Conservation (phyloP, 768 basidiomycete species). For the Imleria badia region DNA sequence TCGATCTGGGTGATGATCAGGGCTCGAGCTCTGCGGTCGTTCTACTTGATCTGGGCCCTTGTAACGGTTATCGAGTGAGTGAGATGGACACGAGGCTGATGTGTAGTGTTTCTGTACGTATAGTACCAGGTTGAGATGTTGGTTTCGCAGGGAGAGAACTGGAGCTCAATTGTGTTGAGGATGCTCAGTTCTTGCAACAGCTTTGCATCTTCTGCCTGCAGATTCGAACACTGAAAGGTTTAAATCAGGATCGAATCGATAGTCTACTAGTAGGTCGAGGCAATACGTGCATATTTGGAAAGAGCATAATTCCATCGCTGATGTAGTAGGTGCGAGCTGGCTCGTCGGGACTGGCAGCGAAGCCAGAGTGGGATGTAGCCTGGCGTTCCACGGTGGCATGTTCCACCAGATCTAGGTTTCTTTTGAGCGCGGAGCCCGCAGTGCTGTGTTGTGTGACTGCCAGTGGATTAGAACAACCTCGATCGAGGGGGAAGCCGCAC, state of each 20-base stretch:
- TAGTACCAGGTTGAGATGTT: no score
- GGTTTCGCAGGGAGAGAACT: constrained; percentile 93
- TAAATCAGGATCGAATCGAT: constrained; percentile 10
- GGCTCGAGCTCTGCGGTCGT: constrained; percentile 87
- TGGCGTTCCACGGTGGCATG: constrained; percentile 79
- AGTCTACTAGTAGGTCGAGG: constrained; percentile 15
- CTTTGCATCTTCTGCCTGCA: constrained; percentile 69
- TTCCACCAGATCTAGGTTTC: no score
- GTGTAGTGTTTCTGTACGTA: constrained; percentile 32
- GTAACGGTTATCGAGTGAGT: constrained; percentile 42
- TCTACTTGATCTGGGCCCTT: constrained; percentile 98
- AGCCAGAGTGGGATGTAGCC: constrained; percentile 64
- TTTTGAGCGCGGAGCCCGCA: no score
- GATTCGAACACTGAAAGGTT: constrained; percentile 61
- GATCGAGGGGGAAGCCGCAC: no score
- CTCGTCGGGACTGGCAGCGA: constrained; percentile 64
- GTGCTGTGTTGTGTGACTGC: no score
- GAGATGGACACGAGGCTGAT: constrained; percentile 24
- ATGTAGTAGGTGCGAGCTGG: constrained; percentile 76
- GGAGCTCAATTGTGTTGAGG: constrained; percentile 77
- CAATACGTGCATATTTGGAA: constrained; percentile 65
- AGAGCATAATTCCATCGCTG: constrained; percentile 78
- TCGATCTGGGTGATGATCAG: constrained; percentile 93
- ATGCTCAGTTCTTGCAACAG: constrained; percentile 74
- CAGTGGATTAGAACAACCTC: no score